Evolutionary conservation across 2,329 filamentous ascomycete species (phyloP).

Genomic region (Cladosporium halotolerans): DNA sequence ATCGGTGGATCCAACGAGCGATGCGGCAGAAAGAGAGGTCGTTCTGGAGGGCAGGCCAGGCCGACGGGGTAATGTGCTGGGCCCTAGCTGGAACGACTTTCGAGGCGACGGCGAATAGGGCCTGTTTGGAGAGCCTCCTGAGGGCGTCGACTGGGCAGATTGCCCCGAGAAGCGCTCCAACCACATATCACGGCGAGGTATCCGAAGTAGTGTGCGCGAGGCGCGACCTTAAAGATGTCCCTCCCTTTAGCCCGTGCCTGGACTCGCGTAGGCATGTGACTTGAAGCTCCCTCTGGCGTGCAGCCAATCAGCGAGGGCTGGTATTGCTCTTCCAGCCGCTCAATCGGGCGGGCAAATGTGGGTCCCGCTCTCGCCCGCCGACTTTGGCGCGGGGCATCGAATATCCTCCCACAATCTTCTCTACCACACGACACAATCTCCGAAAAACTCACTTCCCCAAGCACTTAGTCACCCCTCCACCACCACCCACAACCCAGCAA

Average conservation of each 20-base stretch:
- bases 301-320: background rate
- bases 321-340: background rate
- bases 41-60: constrained; percentile 62
- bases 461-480: constrained; percentile 6
- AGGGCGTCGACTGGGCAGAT: constrained; percentile 61
- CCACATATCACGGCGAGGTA: constrained; percentile 58
- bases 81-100: constrained; percentile 62
- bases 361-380: background rate
- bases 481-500: constrained; percentile 2
- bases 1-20: constrained; percentile 65
- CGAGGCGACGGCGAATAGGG: constrained; percentile 66
- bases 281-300: background rate
- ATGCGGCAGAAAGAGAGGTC: constrained; percentile 71
- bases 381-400: constrained; percentile 4
- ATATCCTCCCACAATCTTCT: constrained; percentile 11
- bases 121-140: constrained; percentile 55
- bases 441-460: constrained; percentile 12
- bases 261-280: constrained; percentile 6
- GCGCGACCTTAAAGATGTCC: background rate
- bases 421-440: constrained; percentile 7
- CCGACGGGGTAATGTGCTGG: constrained; percentile 62
- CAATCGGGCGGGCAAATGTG: too few relatives aligned
- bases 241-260: background rate
- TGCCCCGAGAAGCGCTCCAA: constrained; percentile 77
- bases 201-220: background rate